A percentile compares a stretch with the other conserved stretches of the same genome.
Conservation (phyloP, 73 alveolate species). For the Symbiodinium natans region DNA sequence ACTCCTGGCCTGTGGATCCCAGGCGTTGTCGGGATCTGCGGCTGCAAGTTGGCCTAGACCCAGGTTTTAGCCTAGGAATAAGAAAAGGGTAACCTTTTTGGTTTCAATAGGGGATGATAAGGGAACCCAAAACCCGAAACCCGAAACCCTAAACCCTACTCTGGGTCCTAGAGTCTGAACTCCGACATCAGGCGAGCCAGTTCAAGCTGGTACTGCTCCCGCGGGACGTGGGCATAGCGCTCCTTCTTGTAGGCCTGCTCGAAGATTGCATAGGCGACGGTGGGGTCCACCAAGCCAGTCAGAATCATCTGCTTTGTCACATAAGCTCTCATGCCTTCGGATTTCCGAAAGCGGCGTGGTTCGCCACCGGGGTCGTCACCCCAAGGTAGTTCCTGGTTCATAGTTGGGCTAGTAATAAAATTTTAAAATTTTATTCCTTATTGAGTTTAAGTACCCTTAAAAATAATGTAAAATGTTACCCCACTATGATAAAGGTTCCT, state of each 20-base stretch:
- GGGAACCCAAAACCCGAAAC: no score
- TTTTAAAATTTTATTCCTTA: no score
- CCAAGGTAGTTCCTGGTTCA: neutral
- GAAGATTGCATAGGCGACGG: neutral
- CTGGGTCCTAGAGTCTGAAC: no score
- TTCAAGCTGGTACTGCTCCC: slow-evolving; percentile 8
- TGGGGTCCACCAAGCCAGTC: neutral
- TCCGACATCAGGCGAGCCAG: neutral
- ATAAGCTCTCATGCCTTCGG: neutral
- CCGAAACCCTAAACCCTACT: no score
- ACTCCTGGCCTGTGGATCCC: neutral
- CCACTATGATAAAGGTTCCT: no score
- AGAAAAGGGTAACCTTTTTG: no score
- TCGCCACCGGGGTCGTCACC: slow-evolving; percentile 6
- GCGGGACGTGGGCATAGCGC: neutral
- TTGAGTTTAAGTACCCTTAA: no score
- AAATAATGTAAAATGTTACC: no score
- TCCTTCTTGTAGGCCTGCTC: slow-evolving; percentile 12
- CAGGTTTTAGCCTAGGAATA: no score
- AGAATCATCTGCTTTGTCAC: neutral
- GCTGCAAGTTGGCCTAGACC: neutral
- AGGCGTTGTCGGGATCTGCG: neutral
- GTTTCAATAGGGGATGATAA: no score
- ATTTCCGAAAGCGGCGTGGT: neutral
- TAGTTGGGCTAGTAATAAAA: no score